Percentiles rank a stretch among this genome's conserved stretches.
These are phyloP conservation scores for Saraca asoca DNA, from an alignment of 331 rosid genomes.

Conservation along the genomic window DNA sequence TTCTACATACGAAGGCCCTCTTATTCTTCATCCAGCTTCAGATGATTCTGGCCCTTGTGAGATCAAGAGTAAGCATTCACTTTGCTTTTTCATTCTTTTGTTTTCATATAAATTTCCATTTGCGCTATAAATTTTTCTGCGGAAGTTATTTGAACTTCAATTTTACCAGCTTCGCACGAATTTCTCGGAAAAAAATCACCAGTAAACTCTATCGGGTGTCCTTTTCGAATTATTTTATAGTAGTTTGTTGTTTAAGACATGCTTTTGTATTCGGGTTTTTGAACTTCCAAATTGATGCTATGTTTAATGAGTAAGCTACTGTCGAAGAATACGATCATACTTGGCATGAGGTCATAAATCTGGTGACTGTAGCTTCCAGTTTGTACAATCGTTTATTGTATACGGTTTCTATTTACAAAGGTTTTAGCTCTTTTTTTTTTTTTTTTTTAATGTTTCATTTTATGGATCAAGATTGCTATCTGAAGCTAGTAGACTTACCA, in stretches of 20 bases:
- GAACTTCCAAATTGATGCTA: not conserved
- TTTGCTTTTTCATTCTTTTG: not conserved
- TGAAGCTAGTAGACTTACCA: slow-evolving; percentile 4
- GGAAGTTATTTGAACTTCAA: not conserved
- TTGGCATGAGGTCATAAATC: not conserved
- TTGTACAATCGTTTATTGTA: not conserved
- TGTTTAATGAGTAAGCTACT: slow-evolving; percentile 5
- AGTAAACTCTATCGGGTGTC: too few relatives aligned
- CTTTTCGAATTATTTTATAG: too few relatives aligned
- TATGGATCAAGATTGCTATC: too few relatives aligned
- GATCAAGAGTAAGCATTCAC: slow-evolving; percentile 58
- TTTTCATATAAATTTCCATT: not conserved
- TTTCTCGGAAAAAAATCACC: too few relatives aligned
- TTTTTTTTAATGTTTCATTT: too few relatives aligned
- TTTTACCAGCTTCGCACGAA: not conserved
- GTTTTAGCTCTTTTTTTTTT: not conserved
- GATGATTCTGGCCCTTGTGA: slow-evolving; percentile 74
- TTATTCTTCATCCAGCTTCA: slow-evolving; percentile 53
- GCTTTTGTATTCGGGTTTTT: not conserved
- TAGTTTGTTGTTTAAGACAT: too few relatives aligned
- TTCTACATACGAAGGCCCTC: slow-evolving; percentile 42
- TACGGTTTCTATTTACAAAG: not conserved
- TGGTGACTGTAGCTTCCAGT: not conserved
- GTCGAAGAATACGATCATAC: too few relatives aligned
- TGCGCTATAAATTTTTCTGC: not conserved